Conservation (phyloP, 768 basidiomycete genomes). For the Boletus barrowsii region DNA sequence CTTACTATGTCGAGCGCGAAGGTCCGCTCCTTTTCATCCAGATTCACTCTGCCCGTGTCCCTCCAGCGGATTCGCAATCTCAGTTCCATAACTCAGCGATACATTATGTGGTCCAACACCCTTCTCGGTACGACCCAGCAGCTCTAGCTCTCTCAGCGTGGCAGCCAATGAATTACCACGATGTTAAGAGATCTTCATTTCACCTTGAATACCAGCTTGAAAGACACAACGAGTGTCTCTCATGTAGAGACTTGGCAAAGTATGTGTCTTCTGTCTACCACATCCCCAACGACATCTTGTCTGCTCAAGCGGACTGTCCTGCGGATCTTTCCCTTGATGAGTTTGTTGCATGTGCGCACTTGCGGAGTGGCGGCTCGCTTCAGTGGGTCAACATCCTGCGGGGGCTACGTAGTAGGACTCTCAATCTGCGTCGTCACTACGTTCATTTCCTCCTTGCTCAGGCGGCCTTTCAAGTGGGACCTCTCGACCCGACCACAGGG, state of each 20-base stretch:
- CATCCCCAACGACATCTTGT: too few species aligned
- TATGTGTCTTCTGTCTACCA: not conserved
- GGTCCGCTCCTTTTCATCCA: not conserved
- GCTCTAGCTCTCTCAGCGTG: not conserved
- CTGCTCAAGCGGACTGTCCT: too few species aligned
- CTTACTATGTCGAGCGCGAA: not conserved
- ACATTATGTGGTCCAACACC: not conserved
- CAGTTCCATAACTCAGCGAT: not conserved
- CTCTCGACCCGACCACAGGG: not conserved
- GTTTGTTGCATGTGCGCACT: too few species aligned
- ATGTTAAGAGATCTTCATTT: not conserved
- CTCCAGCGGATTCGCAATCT: not conserved
- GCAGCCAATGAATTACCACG: not conserved
- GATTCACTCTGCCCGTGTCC: not conserved
- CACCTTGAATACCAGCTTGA: not conserved
- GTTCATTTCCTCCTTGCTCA: not conserved
- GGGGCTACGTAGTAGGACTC: not conserved
- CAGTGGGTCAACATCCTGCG: not conserved
- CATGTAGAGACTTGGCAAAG: not conserved
- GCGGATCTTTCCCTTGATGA: too few species aligned
- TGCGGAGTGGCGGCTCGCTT: too few species aligned
- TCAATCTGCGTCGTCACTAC: not conserved
- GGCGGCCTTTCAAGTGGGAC: not conserved
- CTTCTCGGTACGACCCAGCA: not conserved
- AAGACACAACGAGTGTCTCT: not conserved